A percentile compares a stretch with the other conserved stretches of the same genome.
Evolutionary conservation across 768 basidiomycete genomes (phyloP).

Genomic region (Xerocomellus intermedius): DNA sequence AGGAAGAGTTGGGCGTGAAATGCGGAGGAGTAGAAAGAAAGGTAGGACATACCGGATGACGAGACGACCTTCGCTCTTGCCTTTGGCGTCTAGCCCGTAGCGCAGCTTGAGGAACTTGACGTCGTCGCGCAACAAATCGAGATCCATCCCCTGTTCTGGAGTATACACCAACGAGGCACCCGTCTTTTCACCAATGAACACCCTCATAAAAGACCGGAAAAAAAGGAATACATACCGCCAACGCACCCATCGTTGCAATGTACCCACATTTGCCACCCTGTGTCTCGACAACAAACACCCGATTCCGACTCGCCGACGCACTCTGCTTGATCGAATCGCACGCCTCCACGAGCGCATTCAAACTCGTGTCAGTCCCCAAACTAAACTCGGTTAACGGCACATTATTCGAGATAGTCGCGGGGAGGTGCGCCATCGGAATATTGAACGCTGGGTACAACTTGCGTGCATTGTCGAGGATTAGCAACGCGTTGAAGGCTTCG

Average conservation of each 20-base stretch:
- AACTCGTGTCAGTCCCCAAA: slow-evolving; percentile 92
- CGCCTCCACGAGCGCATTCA: slow-evolving; percentile 96
- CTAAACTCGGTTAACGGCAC: slow-evolving; percentile 97
- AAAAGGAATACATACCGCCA: slow-evolving; percentile 66
- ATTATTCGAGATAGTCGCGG: slow-evolving; percentile 97
- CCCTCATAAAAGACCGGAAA: background rate
- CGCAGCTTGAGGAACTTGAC: slow-evolving; percentile 86
- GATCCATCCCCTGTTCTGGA: slow-evolving; percentile 84
- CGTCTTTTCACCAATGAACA: slow-evolving; percentile 45
- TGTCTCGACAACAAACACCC: slow-evolving; percentile 97
- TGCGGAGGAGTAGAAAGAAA: background rate
- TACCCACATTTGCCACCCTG: slow-evolving; percentile 98
- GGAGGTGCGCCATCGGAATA: slow-evolving; percentile 94
- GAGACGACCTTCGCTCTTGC: slow-evolving; percentile 89
- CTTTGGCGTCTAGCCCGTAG: slow-evolving; percentile 82
- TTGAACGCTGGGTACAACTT: slow-evolving; percentile 88
- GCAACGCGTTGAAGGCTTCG: slow-evolving; percentile 83
- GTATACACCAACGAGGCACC: slow-evolving; percentile 94
- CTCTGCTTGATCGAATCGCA: slow-evolving; percentile 99
- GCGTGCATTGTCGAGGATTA: slow-evolving; percentile 76
- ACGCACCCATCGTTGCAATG: slow-evolving; percentile 90
- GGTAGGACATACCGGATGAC: slow-evolving; percentile 70
- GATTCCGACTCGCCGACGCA: slow-evolving; percentile 91
- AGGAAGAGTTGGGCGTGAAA: background rate
- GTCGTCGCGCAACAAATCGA: slow-evolving; percentile 78